phyloP scores from a whole-genome alignment of 371 early-diverging fungal genomes.

The Mortierella sp. region DNA sequence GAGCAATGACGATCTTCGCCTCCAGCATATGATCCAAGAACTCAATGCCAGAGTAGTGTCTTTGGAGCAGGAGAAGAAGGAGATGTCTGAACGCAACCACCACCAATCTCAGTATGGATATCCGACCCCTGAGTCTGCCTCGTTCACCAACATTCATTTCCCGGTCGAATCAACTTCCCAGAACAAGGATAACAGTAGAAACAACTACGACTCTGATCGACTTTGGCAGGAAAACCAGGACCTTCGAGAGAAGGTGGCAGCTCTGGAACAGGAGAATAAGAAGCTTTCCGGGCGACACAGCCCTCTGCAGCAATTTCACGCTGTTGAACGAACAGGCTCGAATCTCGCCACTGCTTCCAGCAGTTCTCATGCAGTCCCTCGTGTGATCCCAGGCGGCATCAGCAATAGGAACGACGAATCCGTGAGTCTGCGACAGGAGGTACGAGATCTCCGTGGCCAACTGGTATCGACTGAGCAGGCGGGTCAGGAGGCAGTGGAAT shows the following conservation, averaged over 20 bases:
- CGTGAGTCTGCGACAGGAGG: not conserved
- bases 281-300: too few species aligned
- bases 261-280: not conserved
- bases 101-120: too few species aligned
- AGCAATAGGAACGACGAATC: not conserved
- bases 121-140: not conserved
- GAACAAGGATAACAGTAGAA: not conserved
- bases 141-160: not conserved
- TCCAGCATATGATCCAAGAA: not conserved
- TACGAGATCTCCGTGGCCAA: not conserved
- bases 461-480: not conserved
- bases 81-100: not conserved
- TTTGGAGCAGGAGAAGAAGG: not conserved
- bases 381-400: not conserved
- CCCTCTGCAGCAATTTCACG: too few species aligned
- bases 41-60: not conserved
- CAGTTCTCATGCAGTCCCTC: not conserved
- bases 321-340: not conserved
- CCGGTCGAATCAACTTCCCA: not conserved
- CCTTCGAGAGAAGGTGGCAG: not conserved
- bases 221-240: not conserved
- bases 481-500: not conserved
- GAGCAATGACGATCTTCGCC: too few species aligned
- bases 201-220: not conserved
- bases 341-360: not conserved